Base-by-base conservation (phyloP, 1,284 basidiomycete genomes). In the Pseudozyma sp. region DNA sequence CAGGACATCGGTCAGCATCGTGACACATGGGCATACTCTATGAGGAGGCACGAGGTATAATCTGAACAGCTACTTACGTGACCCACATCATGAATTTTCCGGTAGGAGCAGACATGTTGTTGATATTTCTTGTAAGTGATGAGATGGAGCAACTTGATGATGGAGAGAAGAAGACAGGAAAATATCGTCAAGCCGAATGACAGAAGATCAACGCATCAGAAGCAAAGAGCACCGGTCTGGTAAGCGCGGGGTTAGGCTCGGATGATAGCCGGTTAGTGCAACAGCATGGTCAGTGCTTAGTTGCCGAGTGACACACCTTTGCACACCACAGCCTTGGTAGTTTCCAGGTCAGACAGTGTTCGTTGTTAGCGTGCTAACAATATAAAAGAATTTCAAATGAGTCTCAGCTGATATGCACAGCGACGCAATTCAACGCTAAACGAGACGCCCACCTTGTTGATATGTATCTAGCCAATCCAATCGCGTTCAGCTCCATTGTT, bases 51-150 rank as follows among this genome's bases (percentile, higher is more conserved):
- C n/a, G n/a, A 31, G 25, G 25, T 31, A 31, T 31, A 6, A n/a
- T n/a, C n/a, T n/a, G n/a, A n/a, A n/a, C n/a, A 10, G 31, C 47
- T 49, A 73, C 70, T 44, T 65, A 73, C 65, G 70, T 73, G 60
- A 63, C 70, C 44, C 53, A 67, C 21, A 73, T 42, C 49, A 63
- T 68, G 58, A 61, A 73, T 53, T 73, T 73, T 50, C 70, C 65
- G 40, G 70, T 68, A 18, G 70, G 70, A 52, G 58, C 65, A 40
- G 70, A 60, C 70, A 69, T 73, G 12, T 69, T 54, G 45, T 11
- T 18, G 19, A 5, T 16, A 14, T 18, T 50, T 36, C 14, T 1
- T 36, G 14, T 6, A 44, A 12, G 38, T 40, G 40, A 10, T 40
- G 31, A 35, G 40, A n/a, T 18, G 34, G 10, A 31, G 18, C 13